These are phyloP conservation scores for Pseudonectria buxi DNA, from an alignment of 2,329 filamentous ascomycete genomes.

Conservation along the genomic window DNA sequence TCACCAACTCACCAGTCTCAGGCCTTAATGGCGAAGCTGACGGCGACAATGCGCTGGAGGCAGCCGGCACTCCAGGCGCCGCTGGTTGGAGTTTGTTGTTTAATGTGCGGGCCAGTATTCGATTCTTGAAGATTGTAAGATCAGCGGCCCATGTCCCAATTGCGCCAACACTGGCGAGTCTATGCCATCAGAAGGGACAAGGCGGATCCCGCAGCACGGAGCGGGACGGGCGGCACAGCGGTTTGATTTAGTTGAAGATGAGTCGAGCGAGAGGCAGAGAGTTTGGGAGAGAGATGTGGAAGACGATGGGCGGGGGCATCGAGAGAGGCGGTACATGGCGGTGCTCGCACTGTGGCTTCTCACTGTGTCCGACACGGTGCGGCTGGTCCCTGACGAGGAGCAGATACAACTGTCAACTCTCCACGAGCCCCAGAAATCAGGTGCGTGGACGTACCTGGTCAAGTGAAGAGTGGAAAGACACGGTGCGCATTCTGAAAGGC, in stretches of 20 bases:
- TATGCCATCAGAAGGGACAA: conserved; percentile 29
- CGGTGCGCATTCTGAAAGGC: no score
- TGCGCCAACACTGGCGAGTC: conserved; percentile 27
- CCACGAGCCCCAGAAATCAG: no score
- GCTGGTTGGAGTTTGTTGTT: not conserved
- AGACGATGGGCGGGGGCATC: no score
- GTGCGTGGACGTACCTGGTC: no score
- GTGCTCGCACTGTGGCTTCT: no score
- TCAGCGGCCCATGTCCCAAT: conserved; percentile 34
- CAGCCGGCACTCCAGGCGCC: not conserved
- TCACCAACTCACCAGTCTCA: not conserved
- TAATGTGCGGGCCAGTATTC: conserved; percentile 18
- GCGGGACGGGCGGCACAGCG: conserved; percentile 2
- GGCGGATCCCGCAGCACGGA: conserved; percentile 10
- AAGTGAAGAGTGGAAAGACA: no score
- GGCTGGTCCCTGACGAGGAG: no score
- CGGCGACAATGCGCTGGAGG: not conserved
- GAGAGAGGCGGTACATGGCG: no score
- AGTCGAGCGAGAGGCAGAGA: not conserved
- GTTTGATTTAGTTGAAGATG: no score
- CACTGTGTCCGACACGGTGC: no score
- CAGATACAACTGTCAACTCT: no score
- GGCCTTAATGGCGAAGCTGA: not conserved
- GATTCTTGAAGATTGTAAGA: conserved; percentile 26
- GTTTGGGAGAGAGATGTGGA: conserved; percentile 1